Base-by-base conservation (phyloP, 306 rosid genomes). In the Malus asiatica region DNA sequence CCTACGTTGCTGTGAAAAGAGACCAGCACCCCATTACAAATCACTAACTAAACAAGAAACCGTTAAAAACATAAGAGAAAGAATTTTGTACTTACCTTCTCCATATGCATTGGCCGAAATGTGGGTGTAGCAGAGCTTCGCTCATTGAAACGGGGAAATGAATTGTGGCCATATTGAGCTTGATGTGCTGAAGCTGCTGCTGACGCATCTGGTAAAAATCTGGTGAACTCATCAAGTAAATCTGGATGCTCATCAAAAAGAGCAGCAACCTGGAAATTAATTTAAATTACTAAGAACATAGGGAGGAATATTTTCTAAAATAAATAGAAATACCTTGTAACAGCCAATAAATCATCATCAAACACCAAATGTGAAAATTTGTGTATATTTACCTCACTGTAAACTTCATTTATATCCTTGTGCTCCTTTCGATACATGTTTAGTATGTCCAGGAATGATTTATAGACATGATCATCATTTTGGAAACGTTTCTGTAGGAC, bases 341-440 rank as follows among this genome's bases (percentile, higher is more conserved):
- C 23, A 13, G 48, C 32, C 44, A 65, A 44, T 33, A 70, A 53
- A 16, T 40, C 46, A 29, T 12, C 57, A 29, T 61, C 32, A 22
- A 72, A 19, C 8, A 16, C 46, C 20, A 55, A 10, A 22, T 4
- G 45, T 27, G 11, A 57, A 52, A 52, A 76, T 20, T 52, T 66
- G 76, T 75, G 74, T 44, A 30, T 22, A 59, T 70, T 70, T 82
- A 96, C 99, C 99, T 96, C 98, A 63, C 79, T 83, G 72, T 96
- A 96, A 77, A 92, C 99, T 79, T 93, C 99, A 22, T 79, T 84
- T 40, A 96, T 96, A 76, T 89, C 93, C 90, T 90, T 96, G 84
- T 89, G 96, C 88, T 96, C 99, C 87, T 96, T 96, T 75, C 97
- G 92, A 73, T 96, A 96, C 99, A 96, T 81, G 83, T 92, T 92